phyloP scores from a whole-genome alignment of 768 basidiomycete genomes.

The Phanerochaete carnosa region DNA sequence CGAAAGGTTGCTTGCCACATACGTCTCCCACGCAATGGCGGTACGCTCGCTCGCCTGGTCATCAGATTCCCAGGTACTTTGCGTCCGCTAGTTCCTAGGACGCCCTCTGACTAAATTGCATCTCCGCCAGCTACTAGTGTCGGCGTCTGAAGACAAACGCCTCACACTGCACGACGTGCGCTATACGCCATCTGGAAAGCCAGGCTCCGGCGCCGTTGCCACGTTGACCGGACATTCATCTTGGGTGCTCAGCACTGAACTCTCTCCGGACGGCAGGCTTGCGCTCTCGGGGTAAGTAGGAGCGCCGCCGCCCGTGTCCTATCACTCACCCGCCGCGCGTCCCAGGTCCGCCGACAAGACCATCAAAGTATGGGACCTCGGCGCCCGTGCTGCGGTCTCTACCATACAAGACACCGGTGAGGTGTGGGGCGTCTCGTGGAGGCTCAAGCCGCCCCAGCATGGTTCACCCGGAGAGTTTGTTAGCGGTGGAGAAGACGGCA shows the following conservation, averaged over 20 bases:
- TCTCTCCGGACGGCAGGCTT: constrained; percentile 78
- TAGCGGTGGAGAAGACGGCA: constrained; percentile 72
- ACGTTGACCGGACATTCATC: constrained; percentile 86
- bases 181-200: constrained; percentile 50
- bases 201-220: constrained; percentile 76
- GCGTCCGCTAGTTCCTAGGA: neutral
- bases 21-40: constrained; percentile 86
- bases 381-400: constrained; percentile 67
- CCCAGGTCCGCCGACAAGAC: constrained; percentile 79
- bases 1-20: constrained; percentile 60
- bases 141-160: constrained; percentile 90
- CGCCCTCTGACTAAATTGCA: neutral
- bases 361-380: constrained; percentile 85
- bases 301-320: neutral
- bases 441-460: constrained; percentile 53
- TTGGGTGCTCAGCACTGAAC: constrained; percentile 83
- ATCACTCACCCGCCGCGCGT: constrained; percentile 2
- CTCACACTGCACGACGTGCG: constrained; percentile 90
- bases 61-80: constrained; percentile 74
- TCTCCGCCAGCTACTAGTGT: constrained; percentile 65
- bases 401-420: constrained; percentile 77
- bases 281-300: constrained; percentile 72
- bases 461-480: constrained; percentile 66
- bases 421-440: constrained; percentile 84
- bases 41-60: constrained; percentile 90